Base-by-base conservation (phyloP, 202 grass and related monocot genomes). In the Eragrostis tef region DNA sequence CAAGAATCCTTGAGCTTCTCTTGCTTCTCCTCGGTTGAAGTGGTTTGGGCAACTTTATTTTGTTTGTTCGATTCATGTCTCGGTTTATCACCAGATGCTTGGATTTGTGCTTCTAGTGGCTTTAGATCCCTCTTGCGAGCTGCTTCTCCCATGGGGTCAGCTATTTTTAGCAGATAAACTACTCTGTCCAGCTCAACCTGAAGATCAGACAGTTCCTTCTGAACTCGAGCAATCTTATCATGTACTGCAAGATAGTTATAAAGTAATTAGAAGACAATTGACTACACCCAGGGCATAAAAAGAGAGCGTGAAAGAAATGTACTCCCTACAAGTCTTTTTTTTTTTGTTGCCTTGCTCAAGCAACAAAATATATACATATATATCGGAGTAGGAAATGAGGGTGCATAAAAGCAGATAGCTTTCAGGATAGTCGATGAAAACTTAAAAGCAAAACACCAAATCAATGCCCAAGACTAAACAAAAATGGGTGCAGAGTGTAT, bases 91-190 rank as follows among this genome's bases (percentile, higher is more conserved):
- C 50, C 45, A 80, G 31, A 57, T 59, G 81, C 19, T 68, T 46
- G 44, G 22, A 48, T 7, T 24, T 71, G 85, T 50, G 43, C 20
- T 83, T 81, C 69, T 54, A 14, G 71, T 77, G 87, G 79, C 81
- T 88, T 90, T 60, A 86, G 64, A 81, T 88, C 88, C 81, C 92
- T 93, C 85, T 88, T 95, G 60, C 14, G 69, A 84, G 85, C 85
- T 64, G 92, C 88, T 86, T 95, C 92, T 85, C 96, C 96, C 78
- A 88, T 91, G 70, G 96, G 92, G 77, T 98, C 96, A 61, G 96
- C 96, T 85, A 95, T 93, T 91, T 90, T 98, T 39, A 95, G 89
- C 78, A 98, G 76, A 76, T 95, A 98, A 46, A 86, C 85, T 85
- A 91, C 79, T 82, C 86, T 98, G 85, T 91, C 85, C 67, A 95